Evolutionary conservation across 495 filamentous ascomycete species (phyloP).

Genomic region (Podospora pseudocomata): DNA sequence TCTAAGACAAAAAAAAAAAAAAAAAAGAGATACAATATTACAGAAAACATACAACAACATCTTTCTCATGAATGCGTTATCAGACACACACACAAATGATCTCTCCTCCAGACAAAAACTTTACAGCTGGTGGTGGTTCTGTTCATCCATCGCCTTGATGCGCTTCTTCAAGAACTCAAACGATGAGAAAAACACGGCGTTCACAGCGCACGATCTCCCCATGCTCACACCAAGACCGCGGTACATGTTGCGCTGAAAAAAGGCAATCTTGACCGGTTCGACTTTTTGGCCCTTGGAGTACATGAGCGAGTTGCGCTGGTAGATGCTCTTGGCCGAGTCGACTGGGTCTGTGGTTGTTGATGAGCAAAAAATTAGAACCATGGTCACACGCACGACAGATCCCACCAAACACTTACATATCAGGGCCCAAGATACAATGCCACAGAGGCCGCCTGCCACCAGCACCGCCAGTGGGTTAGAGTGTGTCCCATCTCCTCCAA

Average conservation of each 20-base stretch:
- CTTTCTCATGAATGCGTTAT: neutral
- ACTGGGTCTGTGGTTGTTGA: slow-evolving; percentile 55
- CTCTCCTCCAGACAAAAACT: neutral
- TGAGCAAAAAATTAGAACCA: neutral
- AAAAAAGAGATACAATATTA: neutral
- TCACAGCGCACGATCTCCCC: slow-evolving; percentile 67
- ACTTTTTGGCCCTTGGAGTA: slow-evolving; percentile 57
- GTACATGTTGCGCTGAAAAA: slow-evolving; percentile 71
- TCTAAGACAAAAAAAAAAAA: neutral
- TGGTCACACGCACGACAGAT: neutral
- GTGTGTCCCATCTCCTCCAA: slow-evolving; percentile 60
- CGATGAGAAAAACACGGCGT: slow-evolving; percentile 74
- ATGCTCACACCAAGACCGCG: slow-evolving; percentile 75
- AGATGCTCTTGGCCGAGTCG: slow-evolving; percentile 78
- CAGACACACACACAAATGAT: neutral
- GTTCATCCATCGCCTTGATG: slow-evolving; percentile 56
- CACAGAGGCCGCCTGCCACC: slow-evolving; percentile 71
- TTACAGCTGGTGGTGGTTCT: neutral
- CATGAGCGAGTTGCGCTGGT: slow-evolving; percentile 74
- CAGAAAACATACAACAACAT: neutral
- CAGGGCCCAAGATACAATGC: slow-evolving; percentile 75
- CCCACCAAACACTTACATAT: slow-evolving; percentile 49
- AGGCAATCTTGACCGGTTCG: slow-evolving; percentile 62
- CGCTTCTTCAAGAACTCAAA: slow-evolving; percentile 74
- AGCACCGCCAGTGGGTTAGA: slow-evolving; percentile 71